Base-by-base conservation (phyloP, 2,329 filamentous ascomycete genomes). In the Pestalotiopsis sp. region DNA sequence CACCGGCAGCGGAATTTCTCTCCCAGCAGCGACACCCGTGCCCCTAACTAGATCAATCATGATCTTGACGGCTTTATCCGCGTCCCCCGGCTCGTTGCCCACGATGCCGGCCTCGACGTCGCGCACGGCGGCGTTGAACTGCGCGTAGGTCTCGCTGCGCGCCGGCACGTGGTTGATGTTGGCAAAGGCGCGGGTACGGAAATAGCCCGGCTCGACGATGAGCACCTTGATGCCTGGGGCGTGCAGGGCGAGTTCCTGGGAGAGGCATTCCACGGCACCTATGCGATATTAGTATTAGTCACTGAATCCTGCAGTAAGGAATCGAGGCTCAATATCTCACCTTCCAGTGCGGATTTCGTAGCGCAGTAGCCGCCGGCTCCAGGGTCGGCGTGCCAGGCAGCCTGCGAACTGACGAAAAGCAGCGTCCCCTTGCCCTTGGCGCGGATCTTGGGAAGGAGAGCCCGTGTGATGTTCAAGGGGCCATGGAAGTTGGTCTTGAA, bases 41-140 rank as follows among this genome's bases (percentile, higher is more conserved):
- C 87, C 82, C 13, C 85, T 80, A 1, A 85, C 86, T 17, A 90
- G 73, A 66, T 89, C 84, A 71, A 88, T 87, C 78, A 88, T 87
- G 0, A 81, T 81, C 25, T 81, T 77, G 1, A 83, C 85, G 2
- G 80, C 86, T 73, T 88, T 86, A 0, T 71, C 70, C 3, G 86
- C 83, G 69, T 89, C 86, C 3, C 86, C 86, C 1, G 82, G 81
- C 65, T 87, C 82, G 66, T 85, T 77, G 9, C 9, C 63, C 20
- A 71, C 36, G 36, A 72, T 72, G 25, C 65, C 49, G 23, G 39
- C 58, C 6, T 72, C n/a, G 59, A 66, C 31, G 1, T 38, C 63
- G 2, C 71, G 68, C 80, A 76, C 73, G 0, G 62, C 72, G 0
- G 74, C 72, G 20, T 81, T 80, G 67, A 81, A 80, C 4, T 72